Base-by-base conservation (phyloP, 2,329 filamentous ascomycete genomes). In the Bimuria novae-zelandiae region DNA sequence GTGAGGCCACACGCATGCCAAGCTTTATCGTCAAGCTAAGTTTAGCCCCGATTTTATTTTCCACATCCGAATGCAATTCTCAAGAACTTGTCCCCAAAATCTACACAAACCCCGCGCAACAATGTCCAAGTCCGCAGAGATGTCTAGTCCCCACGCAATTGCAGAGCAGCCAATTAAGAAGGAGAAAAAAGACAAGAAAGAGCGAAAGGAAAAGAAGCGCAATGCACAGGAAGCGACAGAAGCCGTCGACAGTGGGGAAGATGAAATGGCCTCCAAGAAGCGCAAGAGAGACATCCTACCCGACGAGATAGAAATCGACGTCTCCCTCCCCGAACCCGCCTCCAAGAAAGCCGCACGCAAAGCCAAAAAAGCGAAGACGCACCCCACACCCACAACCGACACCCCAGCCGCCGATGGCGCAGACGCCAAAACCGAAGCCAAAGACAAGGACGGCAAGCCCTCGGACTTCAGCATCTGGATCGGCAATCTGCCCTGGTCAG, bases 381-480 rank as follows among this genome's bases (percentile, higher is more conserved):
- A 66, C 16, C 67, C 71, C 32, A 57, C 61, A 17, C 49, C 68
- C 7, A 49, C 62, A 49, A 51, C 49, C 32, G 51, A 49, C 43
- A 42, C 41, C 32, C 52, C 44, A 19, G 52, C 52, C 14, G 53
- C 49, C 16, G n/a, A 52, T 45, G 12, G 44, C 64, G 22, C 62
- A 79, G 47, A 68, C 73, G 10, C 66, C 78, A 56, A 63, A 66
- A 54, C 57, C 58, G 22, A 55, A 59, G 45, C 65, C 68, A 67
- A 74, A 39, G 67, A 67, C 11, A 73, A 76, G 49, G 63, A 65
- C 11, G 74, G 74, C 44, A 77, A 80, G 62, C 87, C 90, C 54
- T 94, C 91, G 8, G 86, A 89, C 16, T 86, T 91, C 74, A 90
- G 92, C 57, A 85, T 99, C 61, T 99, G 94, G 94, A 90, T 99